Conservation (phyloP, 768 basidiomycete species). For the Megacollybia marginata region DNA sequence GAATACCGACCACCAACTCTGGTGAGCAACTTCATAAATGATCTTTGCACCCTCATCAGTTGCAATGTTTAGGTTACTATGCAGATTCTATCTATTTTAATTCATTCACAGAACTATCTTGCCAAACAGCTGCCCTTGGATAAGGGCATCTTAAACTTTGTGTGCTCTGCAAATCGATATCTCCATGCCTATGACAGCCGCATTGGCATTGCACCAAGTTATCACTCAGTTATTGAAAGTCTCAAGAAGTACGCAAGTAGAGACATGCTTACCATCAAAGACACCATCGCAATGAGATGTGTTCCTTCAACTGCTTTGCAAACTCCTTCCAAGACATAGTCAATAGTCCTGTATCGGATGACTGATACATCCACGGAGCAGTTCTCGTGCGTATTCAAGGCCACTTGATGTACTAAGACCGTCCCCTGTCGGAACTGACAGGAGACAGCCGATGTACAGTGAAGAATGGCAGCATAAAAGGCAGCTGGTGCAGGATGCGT, state of each 20-base stretch:
- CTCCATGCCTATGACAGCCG: conserved; percentile 5
- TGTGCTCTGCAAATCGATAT: conserved; percentile 6
- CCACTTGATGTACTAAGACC: too few species aligned
- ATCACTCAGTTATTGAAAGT: conserved; percentile 2
- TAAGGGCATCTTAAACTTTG: conserved; percentile 9
- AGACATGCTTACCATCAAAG: conserved; percentile 1
- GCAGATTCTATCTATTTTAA: conserved; percentile 4
- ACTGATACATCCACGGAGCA: too few species aligned
- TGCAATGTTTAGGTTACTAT: conserved; percentile 5
- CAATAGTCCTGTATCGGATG: too few species aligned
- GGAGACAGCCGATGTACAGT: too few species aligned
- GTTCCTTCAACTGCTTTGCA: too few species aligned
- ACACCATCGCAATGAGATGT: too few species aligned
- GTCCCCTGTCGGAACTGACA: too few species aligned
- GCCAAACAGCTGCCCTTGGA: conserved; percentile 6
- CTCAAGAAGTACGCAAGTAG: conserved; percentile 5
- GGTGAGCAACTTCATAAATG: neutral
- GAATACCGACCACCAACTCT: conserved; percentile 3
- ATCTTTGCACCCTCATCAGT: neutral
- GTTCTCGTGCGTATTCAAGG: too few species aligned
- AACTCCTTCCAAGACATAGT: too few species aligned
- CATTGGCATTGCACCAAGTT: conserved; percentile 5
- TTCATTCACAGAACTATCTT: conserved; percentile 5
- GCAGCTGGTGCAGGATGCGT: too few species aligned
- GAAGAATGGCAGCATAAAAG: too few species aligned